Percentiles rank a stretch among this genome's conserved stretches.
These are phyloP conservation scores for Monascus ruber DNA, from an alignment of 2,329 filamentous ascomycete genomes.

Conservation along the genomic window DNA sequence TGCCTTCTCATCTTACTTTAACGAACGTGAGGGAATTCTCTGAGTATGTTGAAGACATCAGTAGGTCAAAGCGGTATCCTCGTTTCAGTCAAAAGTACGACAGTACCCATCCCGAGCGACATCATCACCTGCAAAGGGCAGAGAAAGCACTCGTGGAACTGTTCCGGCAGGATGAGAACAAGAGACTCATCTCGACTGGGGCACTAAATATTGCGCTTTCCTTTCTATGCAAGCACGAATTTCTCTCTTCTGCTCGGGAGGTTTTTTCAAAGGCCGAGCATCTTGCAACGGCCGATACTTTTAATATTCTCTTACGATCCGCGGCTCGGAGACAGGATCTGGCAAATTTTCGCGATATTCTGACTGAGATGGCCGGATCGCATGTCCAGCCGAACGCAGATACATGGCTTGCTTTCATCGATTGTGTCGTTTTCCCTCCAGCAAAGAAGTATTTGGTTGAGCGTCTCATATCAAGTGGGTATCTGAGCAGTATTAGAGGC, in stretches of 20 bases:
- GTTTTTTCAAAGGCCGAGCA: conserved; percentile 27
- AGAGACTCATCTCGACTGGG: conserved; percentile 24
- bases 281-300: conserved; percentile 29
- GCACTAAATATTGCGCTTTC: conserved; percentile 31
- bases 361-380: conserved; percentile 28
- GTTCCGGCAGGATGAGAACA: conserved; percentile 21
- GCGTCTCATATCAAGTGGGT: conserved; percentile 21
- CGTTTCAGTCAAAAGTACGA: neutral
- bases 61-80: conserved; percentile 11
- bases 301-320: conserved; percentile 33
- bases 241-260: conserved; percentile 17
- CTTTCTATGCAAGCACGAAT: conserved; percentile 25
- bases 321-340: conserved; percentile 28
- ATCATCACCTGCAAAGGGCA: conserved; percentile 9
- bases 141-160: conserved; percentile 15
- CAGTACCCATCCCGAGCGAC: conserved; percentile 1
- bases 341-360: conserved; percentile 25
- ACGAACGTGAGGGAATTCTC: conserved; percentile 26
- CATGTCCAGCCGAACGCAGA: conserved; percentile 27
- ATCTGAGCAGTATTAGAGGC: conserved; percentile 13
- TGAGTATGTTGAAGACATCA: conserved; percentile 29
- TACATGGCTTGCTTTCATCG: conserved; percentile 33
- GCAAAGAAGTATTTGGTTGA: conserved; percentile 19
- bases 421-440: conserved; percentile 14
- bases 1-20: conserved; percentile 7